Percentiles rank a stretch among this genome's conserved stretches.
Evolutionary conservation across 1,284 basidiomycete species (phyloP).

Genomic region (Puccinia polysora): DNA sequence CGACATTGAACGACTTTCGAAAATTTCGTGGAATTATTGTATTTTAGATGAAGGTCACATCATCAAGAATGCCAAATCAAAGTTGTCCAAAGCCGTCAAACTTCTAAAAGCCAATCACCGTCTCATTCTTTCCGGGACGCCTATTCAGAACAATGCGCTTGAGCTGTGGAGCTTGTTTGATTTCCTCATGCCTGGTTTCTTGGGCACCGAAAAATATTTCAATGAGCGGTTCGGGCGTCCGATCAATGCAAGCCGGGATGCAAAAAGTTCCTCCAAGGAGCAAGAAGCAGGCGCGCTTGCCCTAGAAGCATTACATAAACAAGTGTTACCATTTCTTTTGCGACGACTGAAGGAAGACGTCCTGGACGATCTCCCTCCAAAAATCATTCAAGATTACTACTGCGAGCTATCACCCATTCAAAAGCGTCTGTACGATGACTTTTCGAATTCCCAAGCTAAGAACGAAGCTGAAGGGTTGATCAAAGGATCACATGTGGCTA

Average conservation of each 20-base stretch:
- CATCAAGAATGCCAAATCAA: constrained; percentile 98
- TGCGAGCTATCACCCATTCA: constrained; percentile 94
- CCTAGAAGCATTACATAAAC: constrained; percentile 93
- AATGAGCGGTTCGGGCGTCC: constrained; percentile 95
- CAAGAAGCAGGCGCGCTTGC: constrained; percentile 89
- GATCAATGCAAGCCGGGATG: constrained; percentile 88
- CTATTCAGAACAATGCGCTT: constrained; percentile 98
- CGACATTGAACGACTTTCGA: constrained; percentile 74
- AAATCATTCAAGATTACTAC: constrained; percentile 99
- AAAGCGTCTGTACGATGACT: constrained; percentile 88
- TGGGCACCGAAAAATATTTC: constrained; percentile 90
- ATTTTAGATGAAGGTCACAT: constrained; percentile 97
- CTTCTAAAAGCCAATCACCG: constrained; percentile 83
- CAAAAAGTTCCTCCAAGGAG: constrained; percentile 78
- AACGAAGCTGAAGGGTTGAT: constrained; percentile 48
- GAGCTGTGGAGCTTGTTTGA: constrained; percentile 99
- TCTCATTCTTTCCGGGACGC: constrained; percentile 90
- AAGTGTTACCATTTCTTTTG: constrained; percentile 96
- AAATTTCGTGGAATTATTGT: constrained; percentile 86
- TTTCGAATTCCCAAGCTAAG: constrained; percentile 65
- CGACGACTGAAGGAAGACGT: constrained; percentile 97
- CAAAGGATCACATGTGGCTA: constrained; percentile 47
- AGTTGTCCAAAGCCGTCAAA: constrained; percentile 94
- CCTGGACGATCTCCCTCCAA: constrained; percentile 88
- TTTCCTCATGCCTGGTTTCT: constrained; percentile 98